A percentile compares a stretch with the other conserved stretches of the same genome.
These are phyloP conservation scores for Neocatenulostroma microsporum DNA, from an alignment of 2,329 filamentous ascomycete genomes.

Conservation along the genomic window DNA sequence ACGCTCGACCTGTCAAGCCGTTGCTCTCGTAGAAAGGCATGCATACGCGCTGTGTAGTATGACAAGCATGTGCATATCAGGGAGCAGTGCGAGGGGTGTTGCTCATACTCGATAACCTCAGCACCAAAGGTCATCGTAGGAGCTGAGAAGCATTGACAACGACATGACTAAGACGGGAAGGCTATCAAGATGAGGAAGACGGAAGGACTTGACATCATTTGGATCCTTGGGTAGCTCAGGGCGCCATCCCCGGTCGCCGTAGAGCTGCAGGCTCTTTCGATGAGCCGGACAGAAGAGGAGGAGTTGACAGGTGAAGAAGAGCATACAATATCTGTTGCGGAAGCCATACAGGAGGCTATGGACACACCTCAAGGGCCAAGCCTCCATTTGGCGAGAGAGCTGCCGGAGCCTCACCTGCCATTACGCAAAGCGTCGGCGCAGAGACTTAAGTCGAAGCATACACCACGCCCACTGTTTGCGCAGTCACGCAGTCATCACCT, in stretches of 20 bases:
- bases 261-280: too few species aligned
- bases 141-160: neutral
- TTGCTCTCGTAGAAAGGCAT: too few species aligned
- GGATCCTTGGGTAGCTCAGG: neutral
- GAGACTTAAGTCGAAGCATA: constrained; percentile 27
- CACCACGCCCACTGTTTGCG: constrained; percentile 24
- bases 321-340: constrained; percentile 17
- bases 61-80: too few species aligned
- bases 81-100: too few species aligned
- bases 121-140: neutral
- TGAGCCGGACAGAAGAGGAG: constrained; percentile 6
- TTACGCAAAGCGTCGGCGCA: constrained; percentile 36
- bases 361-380: constrained; percentile 7
- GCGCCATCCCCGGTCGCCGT: too few species aligned
- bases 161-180: constrained; percentile 2
- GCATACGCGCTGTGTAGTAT: too few species aligned
- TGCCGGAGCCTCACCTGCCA: constrained; percentile 34
- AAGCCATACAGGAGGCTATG: constrained; percentile 23
- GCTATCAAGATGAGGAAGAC: constrained; percentile 7
- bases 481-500: constrained; percentile 18
- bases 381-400: constrained; percentile 57
- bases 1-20: too few species aligned
- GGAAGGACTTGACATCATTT: neutral
- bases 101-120: too few species aligned
- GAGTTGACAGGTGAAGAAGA: constrained; percentile 7